phyloP scores from a whole-genome alignment of 306 rosid genomes.

The Parietaria judaica region DNA sequence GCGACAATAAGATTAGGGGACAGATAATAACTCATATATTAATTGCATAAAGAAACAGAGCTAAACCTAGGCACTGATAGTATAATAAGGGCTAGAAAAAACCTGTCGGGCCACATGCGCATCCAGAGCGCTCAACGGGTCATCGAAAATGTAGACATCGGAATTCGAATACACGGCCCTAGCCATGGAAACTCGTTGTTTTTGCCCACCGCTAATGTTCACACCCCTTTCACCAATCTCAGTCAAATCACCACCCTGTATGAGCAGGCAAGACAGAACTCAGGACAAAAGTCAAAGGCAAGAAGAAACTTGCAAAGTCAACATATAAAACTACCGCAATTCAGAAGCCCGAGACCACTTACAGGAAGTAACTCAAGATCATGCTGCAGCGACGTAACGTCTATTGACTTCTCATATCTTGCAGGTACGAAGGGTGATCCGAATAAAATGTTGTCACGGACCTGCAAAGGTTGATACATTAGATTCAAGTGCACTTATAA shows the following conservation, averaged over 20 bases:
- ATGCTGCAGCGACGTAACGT: conserved; percentile 38
- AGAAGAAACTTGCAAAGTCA: conserved; percentile 1
- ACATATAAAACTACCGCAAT: background rate
- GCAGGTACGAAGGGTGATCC: conserved; percentile 33
- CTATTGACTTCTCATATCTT: conserved; percentile 35
- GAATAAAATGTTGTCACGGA: conserved; percentile 44
- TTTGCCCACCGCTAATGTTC: conserved; percentile 84
- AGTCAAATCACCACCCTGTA: conserved; percentile 63
- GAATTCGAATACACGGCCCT: conserved; percentile 73
- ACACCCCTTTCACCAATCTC: conserved; percentile 93
- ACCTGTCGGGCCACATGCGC: conserved; percentile 80
- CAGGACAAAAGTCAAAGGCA: background rate
- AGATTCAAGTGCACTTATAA: background rate
- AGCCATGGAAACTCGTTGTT: conserved; percentile 80
- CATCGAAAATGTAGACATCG: conserved; percentile 68
- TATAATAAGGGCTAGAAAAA: background rate
- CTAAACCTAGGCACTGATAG: background rate
- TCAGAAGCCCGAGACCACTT: conserved; percentile 17
- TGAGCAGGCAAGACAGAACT: conserved; percentile 16
- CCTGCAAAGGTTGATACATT: conserved; percentile 21
- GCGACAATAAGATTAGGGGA: too few species aligned
- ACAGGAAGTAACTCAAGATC: conserved; percentile 43
- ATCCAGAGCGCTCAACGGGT: conserved; percentile 81
- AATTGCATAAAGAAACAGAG: background rate
- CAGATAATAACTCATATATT: too few species aligned